Percentiles rank a stretch among this genome's conserved stretches.
phyloP scores from a whole-genome alignment of 768 basidiomycete species.

The Mycena galericulata region DNA sequence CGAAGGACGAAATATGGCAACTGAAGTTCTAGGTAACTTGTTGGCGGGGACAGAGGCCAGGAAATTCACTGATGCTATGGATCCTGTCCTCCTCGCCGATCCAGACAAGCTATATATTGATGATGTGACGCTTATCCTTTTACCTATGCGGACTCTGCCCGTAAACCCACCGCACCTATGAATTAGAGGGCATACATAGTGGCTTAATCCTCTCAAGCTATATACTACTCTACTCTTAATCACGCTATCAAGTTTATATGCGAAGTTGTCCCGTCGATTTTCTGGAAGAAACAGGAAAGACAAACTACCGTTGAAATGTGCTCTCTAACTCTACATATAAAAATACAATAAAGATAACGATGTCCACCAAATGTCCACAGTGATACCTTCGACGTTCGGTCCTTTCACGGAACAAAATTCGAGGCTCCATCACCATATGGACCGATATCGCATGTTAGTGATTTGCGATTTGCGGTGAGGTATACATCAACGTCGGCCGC shows the following conservation, averaged over 20 bases:
- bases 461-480: not conserved
- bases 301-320: no score
- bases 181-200: no score
- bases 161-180: no score
- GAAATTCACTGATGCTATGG: not conserved
- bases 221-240: no score
- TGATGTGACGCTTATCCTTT: not conserved
- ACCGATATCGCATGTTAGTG: not conserved
- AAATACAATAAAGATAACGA: constrained; percentile 1
- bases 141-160: no score
- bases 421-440: constrained; percentile 14
- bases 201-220: no score
- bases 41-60: not conserved
- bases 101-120: not conserved
- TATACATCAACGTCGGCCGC: not conserved
- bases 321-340: not conserved
- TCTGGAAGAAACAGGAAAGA: no score
- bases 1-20: not conserved
- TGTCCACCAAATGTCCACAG: no score
- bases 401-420: not conserved
- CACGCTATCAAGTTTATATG: no score
- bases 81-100: not conserved
- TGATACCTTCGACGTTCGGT: no score
- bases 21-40: not conserved
- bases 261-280: no score